Conservation (phyloP, 768 basidiomycete genomes). For the Leccinum barrowsii region DNA sequence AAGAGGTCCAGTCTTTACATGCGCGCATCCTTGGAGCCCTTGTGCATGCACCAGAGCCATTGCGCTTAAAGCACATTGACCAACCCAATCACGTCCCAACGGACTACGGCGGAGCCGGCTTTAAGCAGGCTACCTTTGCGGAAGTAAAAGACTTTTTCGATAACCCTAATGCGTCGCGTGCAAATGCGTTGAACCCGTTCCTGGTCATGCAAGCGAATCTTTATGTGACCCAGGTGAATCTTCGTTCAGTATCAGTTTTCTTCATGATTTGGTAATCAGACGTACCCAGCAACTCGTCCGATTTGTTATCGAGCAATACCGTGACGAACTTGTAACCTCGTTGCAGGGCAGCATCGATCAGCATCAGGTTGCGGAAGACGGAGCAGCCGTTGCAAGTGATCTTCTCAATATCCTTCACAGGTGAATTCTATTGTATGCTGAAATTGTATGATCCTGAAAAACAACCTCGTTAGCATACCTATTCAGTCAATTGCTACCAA, state of each 20-base stretch:
- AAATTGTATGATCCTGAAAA: neutral
- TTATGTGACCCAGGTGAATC: constrained; percentile 81
- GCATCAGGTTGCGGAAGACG: constrained; percentile 61
- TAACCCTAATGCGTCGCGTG: constrained; percentile 82
- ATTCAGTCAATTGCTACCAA: constrained; percentile 91
- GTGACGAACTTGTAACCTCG: constrained; percentile 74
- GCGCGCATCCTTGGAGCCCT: constrained; percentile 71
- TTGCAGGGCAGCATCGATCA: constrained; percentile 66
- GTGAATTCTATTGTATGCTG: constrained; percentile 32
- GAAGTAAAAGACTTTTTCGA: constrained; percentile 91
- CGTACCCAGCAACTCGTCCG: constrained; percentile 81
- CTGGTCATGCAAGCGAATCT: constrained; percentile 91
- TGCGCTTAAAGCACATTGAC: constrained; percentile 62
- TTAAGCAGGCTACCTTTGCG: constrained; percentile 78
- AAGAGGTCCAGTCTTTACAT: constrained; percentile 81
- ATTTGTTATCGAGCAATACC: constrained; percentile 89
- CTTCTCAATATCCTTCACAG: constrained; percentile 82
- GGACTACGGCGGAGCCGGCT: constrained; percentile 68
- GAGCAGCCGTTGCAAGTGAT: constrained; percentile 84
- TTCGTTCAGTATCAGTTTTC: neutral
- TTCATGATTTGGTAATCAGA: neutral
- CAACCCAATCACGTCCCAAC: constrained; percentile 47
- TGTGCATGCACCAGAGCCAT: constrained; percentile 69
- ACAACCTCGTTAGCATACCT: constrained; percentile 57
- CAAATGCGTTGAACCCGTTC: constrained; percentile 84